Evolutionary conservation across 2,329 filamentous ascomycete genomes (phyloP), one percentile per base, ranked within the genome.

Genomic region (Nemania serpens): DNA sequence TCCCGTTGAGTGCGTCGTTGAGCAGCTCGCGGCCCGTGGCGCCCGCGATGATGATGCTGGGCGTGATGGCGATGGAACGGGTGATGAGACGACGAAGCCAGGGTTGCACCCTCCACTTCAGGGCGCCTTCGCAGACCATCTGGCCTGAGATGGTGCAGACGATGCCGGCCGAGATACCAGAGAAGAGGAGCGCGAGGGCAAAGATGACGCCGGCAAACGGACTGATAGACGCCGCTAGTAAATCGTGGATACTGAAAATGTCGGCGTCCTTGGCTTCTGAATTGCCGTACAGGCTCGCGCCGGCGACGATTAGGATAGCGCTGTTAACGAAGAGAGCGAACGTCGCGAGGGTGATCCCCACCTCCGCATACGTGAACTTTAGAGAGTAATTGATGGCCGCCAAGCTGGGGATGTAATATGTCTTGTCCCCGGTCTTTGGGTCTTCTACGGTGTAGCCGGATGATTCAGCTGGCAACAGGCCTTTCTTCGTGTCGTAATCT

Each of bases 91-190:
- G 84, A 2, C 92, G 88, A 10, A 93, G 70, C 92, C 92, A 96
- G 0, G 92, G 92, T 62, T 82, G 81, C 34, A 93, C 75, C 5
- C 77, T 85, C 90, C 91, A 93, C 48, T 86, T 85, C 46, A 96
- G 75, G 62, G 92, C 91, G 6, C 92, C 92, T 74, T 96, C 92
- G 64, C 87, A 88, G 20, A 96, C 89, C 88, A 96, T 95, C 74
- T 96, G 92, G 0, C 92, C 92, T 0, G 92, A 85, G 67, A 96
- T 95, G 1, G 93, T 96, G 77, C 92, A 96, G 2, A 96, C 89
- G 37, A 96, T 91, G 5, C 92, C 92, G 0, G 92, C 92, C 0
- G 88, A 91, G 12, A 91, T 84, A 9, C 92, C 92, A 0, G 89
- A 93, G 0, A 96, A 84, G 0, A 96, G 82, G 1, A 96, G 79